Conservation (phyloP, 345 rosid genomes). For the Moricandia arvensis region DNA sequence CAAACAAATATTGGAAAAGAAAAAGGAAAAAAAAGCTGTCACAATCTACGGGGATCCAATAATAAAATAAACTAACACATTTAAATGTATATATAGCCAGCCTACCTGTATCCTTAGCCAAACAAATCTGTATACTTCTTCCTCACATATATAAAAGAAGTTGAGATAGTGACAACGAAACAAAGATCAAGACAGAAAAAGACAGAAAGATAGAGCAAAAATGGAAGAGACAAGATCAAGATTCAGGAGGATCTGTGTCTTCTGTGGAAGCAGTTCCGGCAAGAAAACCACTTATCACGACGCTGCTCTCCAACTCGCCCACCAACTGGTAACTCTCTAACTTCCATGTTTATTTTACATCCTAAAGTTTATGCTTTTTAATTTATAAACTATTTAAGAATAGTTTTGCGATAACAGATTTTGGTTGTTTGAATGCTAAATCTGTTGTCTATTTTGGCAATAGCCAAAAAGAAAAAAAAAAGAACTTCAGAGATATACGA, state of each 20-base stretch:
- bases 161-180: constrained; percentile 28
- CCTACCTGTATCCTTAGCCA: constrained; percentile 16
- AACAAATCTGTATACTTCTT: constrained; percentile 25
- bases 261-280: constrained; percentile 40
- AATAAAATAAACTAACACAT: constrained; percentile 7
- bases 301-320: constrained; percentile 41
- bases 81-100: constrained; percentile 25
- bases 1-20: not conserved
- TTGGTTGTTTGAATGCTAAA: not conserved
- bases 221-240: constrained; percentile 40
- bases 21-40: constrained; percentile 14
- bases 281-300: constrained; percentile 38
- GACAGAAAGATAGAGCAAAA: constrained; percentile 19
- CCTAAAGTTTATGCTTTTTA: not conserved
- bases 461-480: not conserved
- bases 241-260: constrained; percentile 42
- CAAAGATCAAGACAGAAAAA: not conserved
- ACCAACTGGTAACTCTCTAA: constrained; percentile 25
- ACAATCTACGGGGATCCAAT: constrained; percentile 27
- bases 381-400: not conserved
- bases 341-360: not conserved
- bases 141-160: not conserved
- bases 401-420: not conserved
- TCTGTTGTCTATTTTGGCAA: not conserved
- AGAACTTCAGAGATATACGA: not conserved